Evolutionary conservation across 208 protist species (phyloP), one percentile per base, ranked within the genome.

Genomic region (Leishmania aethiopica): DNA sequence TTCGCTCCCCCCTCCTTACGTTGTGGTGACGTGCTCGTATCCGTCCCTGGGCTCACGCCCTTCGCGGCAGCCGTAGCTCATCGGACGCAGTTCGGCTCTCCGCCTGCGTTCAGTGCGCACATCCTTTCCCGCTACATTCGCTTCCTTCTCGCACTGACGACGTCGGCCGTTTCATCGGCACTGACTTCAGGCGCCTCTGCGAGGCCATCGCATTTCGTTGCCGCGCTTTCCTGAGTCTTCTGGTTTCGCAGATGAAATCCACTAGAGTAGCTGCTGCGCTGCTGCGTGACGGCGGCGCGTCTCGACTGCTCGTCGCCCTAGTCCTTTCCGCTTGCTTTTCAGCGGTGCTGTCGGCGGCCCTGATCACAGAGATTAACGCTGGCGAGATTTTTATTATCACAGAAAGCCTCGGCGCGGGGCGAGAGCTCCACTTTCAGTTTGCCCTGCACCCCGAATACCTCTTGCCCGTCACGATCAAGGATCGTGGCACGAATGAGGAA

Each of bases 341-440:
- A 10, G 28, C 57, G 67, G 53, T 78, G 37, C 28, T 70, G 19
- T 77, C 79, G n/a, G 19, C 57, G 45, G 84, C 91, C 8, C 57
- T 92, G 32, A 53, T 55, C 13, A 85, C 79, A n/a, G 64, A 75
- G 13, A 49, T 94, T 8, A 17, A 17, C 17, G 81, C 82, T 15
- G 84, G 84, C 4, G 88, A 92, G 62, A 62, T 42, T 28, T 83
- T 91, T 53, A 80, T 80, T 66, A 53, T 96, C 10, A 69, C 80
- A 3, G 92, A 95, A 59, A 19, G 60, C 15, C 75, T 94, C 25
- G 70, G 83, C 1, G n/a, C 77, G 19, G 64, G 87, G 11, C 84
- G 78, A 60, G 49, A 78, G 22, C 53, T 92, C 8, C 85, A 88
- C 57, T 93, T 95, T 64, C 86, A 91, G 71, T 96, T 96, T 60